Base-by-base conservation (phyloP, 148 eudicot species). In the Fallopia convolvulus region DNA sequence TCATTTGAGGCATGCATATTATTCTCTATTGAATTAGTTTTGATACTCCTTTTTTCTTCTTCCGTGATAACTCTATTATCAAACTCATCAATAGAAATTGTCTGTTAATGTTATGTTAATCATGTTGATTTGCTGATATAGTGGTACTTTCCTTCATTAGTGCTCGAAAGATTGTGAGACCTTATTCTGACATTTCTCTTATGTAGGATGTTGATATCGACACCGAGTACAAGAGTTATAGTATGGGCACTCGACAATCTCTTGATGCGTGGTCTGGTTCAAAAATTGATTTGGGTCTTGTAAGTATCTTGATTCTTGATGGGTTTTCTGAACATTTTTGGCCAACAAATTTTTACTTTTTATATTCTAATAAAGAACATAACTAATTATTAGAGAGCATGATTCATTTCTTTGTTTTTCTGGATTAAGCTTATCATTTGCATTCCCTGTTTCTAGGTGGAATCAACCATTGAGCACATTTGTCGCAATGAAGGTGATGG, bases 181-280 rank as follows among this genome's bases (percentile, higher is more conserved):
- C 23, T 36, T 58, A 60, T 79, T 76, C 46, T 41, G 14, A n/a
- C 14, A 72, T 44, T 40, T 21, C 6, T 44, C 75, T 72, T 72
- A 55, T 76, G 76, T 77, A 95, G 99, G 97, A 91, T 60, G 88
- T 82, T 71, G 94, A 95, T 78, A 85, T 91, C 81, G 83, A 85
- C 80, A 81, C 90, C 48, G 87, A 85, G 47, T 95, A 90, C 90
- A 88, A 87, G 79, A 83, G 75, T 78, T 95, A 91, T 85, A 95
- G 83, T 70, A 40, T 61, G 74, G 84, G 73, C 71, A 91, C 97
- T 65, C 89, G 97, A 80, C 86, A 83, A 78, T 90, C 97, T 77
- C 97, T 95, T 74, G 97, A 92, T 76, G 94, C 99, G 58, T 95
- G 99, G 99, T 91, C 97, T 82, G 86, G 88, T 74, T 77, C 84